A percentile compares a stretch with the other conserved stretches of the same genome.
These are phyloP conservation scores for Scleroderma bovista DNA, from an alignment of 768 basidiomycete species.

Conservation along the genomic window DNA sequence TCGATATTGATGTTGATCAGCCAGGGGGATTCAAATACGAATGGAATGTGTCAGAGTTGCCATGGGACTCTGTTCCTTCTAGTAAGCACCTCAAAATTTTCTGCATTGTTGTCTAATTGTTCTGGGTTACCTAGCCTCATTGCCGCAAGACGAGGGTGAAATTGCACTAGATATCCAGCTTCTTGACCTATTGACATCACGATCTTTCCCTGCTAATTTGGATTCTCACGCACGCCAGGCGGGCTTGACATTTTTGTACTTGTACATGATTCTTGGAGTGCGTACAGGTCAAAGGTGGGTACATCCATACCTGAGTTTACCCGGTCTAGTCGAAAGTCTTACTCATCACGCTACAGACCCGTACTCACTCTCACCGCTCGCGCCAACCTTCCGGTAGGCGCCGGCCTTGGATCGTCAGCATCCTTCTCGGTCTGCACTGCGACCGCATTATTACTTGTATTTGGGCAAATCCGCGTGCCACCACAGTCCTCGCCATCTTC, in stretches of 20 bases:
- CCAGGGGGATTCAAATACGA: conserved; percentile 56
- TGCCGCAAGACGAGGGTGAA: conserved; percentile 4
- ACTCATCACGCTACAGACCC: conserved; percentile 47
- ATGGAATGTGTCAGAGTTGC: conserved; percentile 74
- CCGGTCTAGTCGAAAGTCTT: too few species aligned
- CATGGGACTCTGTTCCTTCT: conserved; percentile 70
- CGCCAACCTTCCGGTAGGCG: conserved; percentile 87
- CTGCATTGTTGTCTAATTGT: conserved; percentile 8
- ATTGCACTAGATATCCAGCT: conserved; percentile 63
- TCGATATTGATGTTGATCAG: conserved; percentile 52
- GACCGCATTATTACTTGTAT: conserved; percentile 71
- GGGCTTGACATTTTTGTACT: conserved; percentile 79
- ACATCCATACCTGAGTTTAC: too few species aligned
- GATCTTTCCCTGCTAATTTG: conserved; percentile 29
- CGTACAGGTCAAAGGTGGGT: not conserved
- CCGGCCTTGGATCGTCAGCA: conserved; percentile 95
- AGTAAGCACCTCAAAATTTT: conserved; percentile 42
- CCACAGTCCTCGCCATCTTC: conserved; percentile 17
- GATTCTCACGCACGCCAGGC: conserved; percentile 40
- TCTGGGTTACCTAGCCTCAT: not conserved
- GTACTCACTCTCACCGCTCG: conserved; percentile 78
- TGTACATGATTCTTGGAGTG: conserved; percentile 75
- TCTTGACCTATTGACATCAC: conserved; percentile 59
- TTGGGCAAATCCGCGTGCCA: conserved; percentile 61
- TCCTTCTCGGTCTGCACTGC: conserved; percentile 89